Conservation (phyloP, 257 asterid species). For the Solanum ahanhuiri region DNA sequence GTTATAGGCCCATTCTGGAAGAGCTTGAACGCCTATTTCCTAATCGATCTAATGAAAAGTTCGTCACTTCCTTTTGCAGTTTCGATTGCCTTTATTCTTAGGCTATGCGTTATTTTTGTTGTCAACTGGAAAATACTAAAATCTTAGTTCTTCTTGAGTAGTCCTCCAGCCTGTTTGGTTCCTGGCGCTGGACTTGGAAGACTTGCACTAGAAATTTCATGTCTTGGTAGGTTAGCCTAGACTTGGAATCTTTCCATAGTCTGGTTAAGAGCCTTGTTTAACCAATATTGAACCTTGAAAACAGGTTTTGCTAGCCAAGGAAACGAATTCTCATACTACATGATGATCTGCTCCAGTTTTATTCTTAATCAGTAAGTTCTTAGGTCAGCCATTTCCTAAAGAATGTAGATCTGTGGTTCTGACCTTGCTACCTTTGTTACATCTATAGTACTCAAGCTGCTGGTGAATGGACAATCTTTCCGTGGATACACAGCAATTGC, state of each 20-base stretch:
- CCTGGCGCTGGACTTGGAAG: slow-evolving; percentile 99
- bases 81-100: background rate
- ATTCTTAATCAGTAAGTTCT: slow-evolving; percentile 73
- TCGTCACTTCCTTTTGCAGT: background rate
- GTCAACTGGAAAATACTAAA: slow-evolving; percentile 17
- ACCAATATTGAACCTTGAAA: background rate
- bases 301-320: slow-evolving; percentile 95
- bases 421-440: slow-evolving; percentile 11
- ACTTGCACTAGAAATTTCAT: slow-evolving; percentile 89
- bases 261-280: background rate
- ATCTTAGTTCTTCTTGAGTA: slow-evolving; percentile 18
- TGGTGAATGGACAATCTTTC: slow-evolving; percentile 92
- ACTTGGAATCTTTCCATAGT: background rate
- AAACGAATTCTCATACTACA: slow-evolving; percentile 95
- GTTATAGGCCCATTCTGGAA: slow-evolving; percentile 80
- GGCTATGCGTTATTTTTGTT: background rate
- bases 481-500: slow-evolving; percentile 97
- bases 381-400: background rate
- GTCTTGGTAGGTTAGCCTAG: slow-evolving; percentile 49
- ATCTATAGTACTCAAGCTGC: slow-evolving; percentile 42
- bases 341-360: slow-evolving; percentile 99
- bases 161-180: slow-evolving; percentile 88
- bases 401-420: background rate
- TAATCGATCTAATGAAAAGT: slow-evolving; percentile 53
- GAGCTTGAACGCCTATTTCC: slow-evolving; percentile 78